These are phyloP conservation scores for Aspergillus affinis DNA, from an alignment of 495 filamentous ascomycete species.

Conservation along the genomic window DNA sequence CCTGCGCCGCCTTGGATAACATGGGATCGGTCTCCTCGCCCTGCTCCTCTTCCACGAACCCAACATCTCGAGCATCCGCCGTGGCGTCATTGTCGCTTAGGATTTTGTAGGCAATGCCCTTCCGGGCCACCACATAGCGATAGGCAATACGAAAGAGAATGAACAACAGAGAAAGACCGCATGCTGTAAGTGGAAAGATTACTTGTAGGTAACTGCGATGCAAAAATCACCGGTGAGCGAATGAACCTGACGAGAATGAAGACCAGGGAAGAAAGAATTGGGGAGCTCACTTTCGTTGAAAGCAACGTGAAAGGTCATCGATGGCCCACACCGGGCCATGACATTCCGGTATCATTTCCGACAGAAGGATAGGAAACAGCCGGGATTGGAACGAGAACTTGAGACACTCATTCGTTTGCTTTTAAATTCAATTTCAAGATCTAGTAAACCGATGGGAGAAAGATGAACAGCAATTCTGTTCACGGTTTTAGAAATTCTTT, in stretches of 20 bases:
- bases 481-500: not conserved
- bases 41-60: conserved; percentile 52
- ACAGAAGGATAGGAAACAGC: conserved; percentile 5
- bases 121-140: conserved; percentile 43
- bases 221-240: conserved; percentile 6
- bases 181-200: conserved; percentile 71
- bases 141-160: conserved; percentile 57
- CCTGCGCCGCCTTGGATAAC: conserved; percentile 62
- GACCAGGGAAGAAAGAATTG: not conserved
- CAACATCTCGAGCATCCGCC: conserved; percentile 47
- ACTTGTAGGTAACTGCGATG: conserved; percentile 76
- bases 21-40: conserved; percentile 67
- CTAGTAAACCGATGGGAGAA: not conserved
- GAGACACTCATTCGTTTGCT: conserved; percentile 9
- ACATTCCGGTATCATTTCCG: conserved; percentile 69
- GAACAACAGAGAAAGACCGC: conserved; percentile 67
- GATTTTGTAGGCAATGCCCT: conserved; percentile 33
- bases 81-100: conserved; percentile 41
- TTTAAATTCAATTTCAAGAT: conserved; percentile 1
- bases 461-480: conserved; percentile 4
- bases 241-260: conserved; percentile 1
- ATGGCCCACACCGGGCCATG: conserved; percentile 75
- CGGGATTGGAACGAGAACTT: conserved; percentile 3
- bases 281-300: conserved; percentile 77
- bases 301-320: conserved; percentile 88